Evolutionary conservation across 805 yeast genomes (phyloP), one percentile per base, ranked within the genome.

Genomic region (Torulaspora quercuum): DNA sequence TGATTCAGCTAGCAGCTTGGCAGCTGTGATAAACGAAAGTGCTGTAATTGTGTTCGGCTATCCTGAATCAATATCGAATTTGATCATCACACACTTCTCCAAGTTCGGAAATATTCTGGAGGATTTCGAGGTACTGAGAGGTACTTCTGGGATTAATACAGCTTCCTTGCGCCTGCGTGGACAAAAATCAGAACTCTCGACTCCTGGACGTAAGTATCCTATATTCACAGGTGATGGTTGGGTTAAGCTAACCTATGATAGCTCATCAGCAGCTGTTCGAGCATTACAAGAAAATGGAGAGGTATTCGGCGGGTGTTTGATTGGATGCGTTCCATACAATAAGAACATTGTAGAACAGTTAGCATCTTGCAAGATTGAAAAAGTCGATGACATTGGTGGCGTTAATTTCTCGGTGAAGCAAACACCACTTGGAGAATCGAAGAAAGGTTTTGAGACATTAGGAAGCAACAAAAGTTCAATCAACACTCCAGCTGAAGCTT

Each of bases 41-140:
- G 83, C 95, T 0, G 82, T 90, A 1, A 63, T 89, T 18, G 86
- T 90, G 3, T 87, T 83, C 62, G 97, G 97, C 1, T 90, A 86
- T 57, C 87, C 94, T 1, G 94, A 88, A 52, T 69, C 77, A 2
- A 70, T 80, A 46, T 77, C 94, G 6, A 72, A 71, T 20, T 70
- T 71, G 22, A 75, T 90, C 2, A 70, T 90, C 24, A 74, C 75
- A 35, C 84, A 78, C 58, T 90, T 88, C 52, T 69, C 78, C 15
- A 82, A 81, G 50, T 86, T 81, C 59, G 97, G 97, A 13, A 70
- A 69, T 17, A 78, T 90, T 25, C 58, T 86, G 38, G 96, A 88
- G 48, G 81, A 83, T 51, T 80, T 83, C 49, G 79, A 78, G 47
- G 63, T 65, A 2, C 54, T 65, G 50, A 57, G 62, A 41, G 49